phyloP scores from a whole-genome alignment of 2,329 filamentous ascomycete species.

The Ophiostoma sp. region DNA sequence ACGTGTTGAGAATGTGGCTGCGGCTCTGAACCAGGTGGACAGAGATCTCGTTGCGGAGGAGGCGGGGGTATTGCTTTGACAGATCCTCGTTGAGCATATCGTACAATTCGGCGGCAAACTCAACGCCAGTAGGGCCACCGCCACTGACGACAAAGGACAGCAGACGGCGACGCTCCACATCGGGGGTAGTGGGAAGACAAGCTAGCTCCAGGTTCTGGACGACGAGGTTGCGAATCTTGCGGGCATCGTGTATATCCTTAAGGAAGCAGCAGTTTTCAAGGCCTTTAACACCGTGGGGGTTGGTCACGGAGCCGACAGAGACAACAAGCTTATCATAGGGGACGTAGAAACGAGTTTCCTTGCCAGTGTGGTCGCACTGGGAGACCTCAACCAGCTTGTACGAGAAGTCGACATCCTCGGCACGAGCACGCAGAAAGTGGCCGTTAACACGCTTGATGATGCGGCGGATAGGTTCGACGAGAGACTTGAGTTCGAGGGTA shows the following conservation, averaged over 20 bases:
- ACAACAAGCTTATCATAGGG: conserved; percentile 96
- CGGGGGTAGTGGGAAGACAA: conserved; percentile 84
- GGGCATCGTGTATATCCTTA: conserved; percentile 90
- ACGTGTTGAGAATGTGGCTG: conserved; percentile 94
- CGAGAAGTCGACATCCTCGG: conserved; percentile 86
- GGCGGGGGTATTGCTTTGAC: conserved; percentile 71
- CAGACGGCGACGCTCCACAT: conserved; percentile 79
- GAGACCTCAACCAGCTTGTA: conserved; percentile 85
- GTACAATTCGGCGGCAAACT: conserved; percentile 94
- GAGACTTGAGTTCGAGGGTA: conserved; percentile 80
- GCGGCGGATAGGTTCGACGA: conserved; percentile 87
- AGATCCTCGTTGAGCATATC: conserved; percentile 96
- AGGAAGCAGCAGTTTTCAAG: conserved; percentile 91
- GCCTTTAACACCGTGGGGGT: conserved; percentile 92
- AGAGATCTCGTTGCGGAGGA: conserved; percentile 95
- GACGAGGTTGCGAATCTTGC: conserved; percentile 80
- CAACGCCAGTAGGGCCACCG: conserved; percentile 91
- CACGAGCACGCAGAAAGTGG: conserved; percentile 82
- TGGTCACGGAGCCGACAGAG: conserved; percentile 85
- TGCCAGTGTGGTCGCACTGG: conserved; percentile 63
- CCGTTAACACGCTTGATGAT: conserved; percentile 73
- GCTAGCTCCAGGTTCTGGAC: conserved; percentile 85
- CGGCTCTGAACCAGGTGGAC: conserved; percentile 95
- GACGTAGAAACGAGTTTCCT: conserved; percentile 80
- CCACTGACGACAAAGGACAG: conserved; percentile 95